Evolutionary conservation across 2,329 filamentous ascomycete species (phyloP), one percentile per base, ranked within the genome.

Genomic region (Neonectria magnoliae): DNA sequence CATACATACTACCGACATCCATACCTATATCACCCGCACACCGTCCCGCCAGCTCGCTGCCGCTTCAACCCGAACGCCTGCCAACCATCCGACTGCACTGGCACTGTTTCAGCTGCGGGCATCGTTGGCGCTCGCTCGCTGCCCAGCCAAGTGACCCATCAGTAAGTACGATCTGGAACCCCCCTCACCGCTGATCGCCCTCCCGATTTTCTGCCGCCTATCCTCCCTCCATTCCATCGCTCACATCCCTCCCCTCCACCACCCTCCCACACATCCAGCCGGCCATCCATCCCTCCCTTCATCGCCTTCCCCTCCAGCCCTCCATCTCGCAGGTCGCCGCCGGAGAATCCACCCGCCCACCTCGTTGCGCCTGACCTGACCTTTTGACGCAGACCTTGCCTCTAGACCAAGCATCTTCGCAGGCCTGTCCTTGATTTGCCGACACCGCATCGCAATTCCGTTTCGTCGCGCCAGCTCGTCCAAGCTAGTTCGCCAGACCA

Each of bases 291-390:
- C 66, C 70, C 66, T 60, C 67, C 59, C 31, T 47, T 29, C 47
- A 41, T 44, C 22, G 31, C 53, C 42, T 53, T 44, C 14, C 36
- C 16, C n/a, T 33, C 59, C 60, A 38, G 45, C 61, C 58, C 51
- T 61, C 58, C 44, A 56, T 44, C 60, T 62, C 54, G 54, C 60
- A 62, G 36, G 38, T 55, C 59, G 42, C 60, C 60, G 51, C 52
- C 52, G 22, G 47, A 45, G 47, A 57, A 66, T 54, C 60, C 56
- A 62, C 60, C 51, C 55, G 54, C 57, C 62, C 58, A 54, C 54
- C 53, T 51, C 38, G 44, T 73, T 73, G 66, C 71, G 71, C 71
- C 71, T 72, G 71, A 73, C 71, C 71, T 72, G 71, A 73, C 72
- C 69, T 56, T 56, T 69, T 62, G 62, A 68, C 70, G 66, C 68